Base-by-base conservation (phyloP, 2,329 filamentous ascomycete genomes). In the Microcera coccophila region DNA sequence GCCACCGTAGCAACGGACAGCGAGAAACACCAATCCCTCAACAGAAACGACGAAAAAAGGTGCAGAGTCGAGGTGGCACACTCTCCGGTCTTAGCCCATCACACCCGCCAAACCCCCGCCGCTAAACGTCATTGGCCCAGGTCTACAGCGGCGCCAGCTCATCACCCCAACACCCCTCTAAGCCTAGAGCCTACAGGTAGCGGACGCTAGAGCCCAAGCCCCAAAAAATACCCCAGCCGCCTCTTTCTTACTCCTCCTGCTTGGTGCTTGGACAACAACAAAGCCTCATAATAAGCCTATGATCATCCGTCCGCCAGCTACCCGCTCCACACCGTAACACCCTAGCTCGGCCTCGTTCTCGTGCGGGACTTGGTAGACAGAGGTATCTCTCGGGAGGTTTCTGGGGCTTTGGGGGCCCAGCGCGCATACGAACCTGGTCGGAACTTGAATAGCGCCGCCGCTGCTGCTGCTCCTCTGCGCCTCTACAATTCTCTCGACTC, bases 241-340 rank as follows among this genome's bases (percentile, higher is more conserved):
- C 36, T 36, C 39, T 43, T 58, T 57, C n/a, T n/a, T n/a, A n/a
- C n/a, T n/a, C n/a, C n/a, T n/a, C n/a, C n/a, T n/a, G n/a, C n/a
- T n/a, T n/a, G n/a, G n/a, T n/a, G n/a, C n/a, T n/a, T n/a, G n/a
- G 53, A 58, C 62, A 65, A 64, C 57, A 64, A 61, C 61, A 64
- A 58, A 50, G 52, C 54, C 58, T 57, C 29, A 44, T 17, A n/a
- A n/a, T n/a, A 40, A 44, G 34, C 44, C 34, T 38, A 43, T 47
- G 39, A 24, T 41, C 38, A 41, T 41, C 41, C 29, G 44, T 26
- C 29, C 31, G 17, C 24, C 31, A n/a, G n/a, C n/a, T n/a, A n/a
- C n/a, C n/a, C n/a, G n/a, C n/a, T n/a, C 15, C 12, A 17, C 16
- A 16, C 8, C 14, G 18, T 41, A 34, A 42, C 5, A n/a, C 29